Base-by-base conservation (phyloP, 1,284 basidiomycete genomes). In the Rhodotorula sp. region DNA sequence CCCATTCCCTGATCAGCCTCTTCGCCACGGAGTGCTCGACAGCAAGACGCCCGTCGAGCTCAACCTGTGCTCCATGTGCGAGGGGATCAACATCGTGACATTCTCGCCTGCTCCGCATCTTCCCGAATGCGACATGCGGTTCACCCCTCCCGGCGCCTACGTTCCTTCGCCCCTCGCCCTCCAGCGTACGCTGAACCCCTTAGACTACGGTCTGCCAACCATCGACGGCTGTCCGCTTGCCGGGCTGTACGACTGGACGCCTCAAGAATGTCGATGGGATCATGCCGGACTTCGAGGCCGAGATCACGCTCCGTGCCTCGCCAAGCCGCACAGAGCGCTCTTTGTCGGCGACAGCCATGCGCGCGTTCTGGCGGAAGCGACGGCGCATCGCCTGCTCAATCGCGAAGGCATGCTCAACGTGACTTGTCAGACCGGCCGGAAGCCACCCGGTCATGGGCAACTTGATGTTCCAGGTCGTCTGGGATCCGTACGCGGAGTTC, bases 191-290 rank as follows among this genome's bases (percentile, higher is more conserved):
- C n/a, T 13, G 44, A 31, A 60, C 51, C 44, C 51, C 57, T 51
- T 65, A 37, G 26, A 55, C 28, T 52, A 65, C 52, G 58, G 58
- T 1, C 50, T 65, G 31, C 57, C 64, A 5, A 20, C 60, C 16
- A n/a, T 30, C 31, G 46, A 28, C 22, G 54, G 51, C 24, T 58
- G 64, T 26, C 44, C 64, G 22, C 54, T 44, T 11, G 52, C 56
- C 30, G 64, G 64, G n/a, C 58, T 60, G 16, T 65, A 59, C 57
- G 11, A 26, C 18, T 65, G 34, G 30, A 46, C 60, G 22, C 58
- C 64, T 15, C 15, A 26, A 24, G 18, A 11, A 11, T 65, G 64
- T 52, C 8, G 10, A 2, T 60, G 58, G 58, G 15, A 20, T 11
- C 64, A 65, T 46, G 50, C 52, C n/a, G 57, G 58, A 15, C 46